Evolutionary conservation across 306 rosid species (phyloP), one percentile per base, ranked within the genome.

Genomic region (Vicia faba): DNA sequence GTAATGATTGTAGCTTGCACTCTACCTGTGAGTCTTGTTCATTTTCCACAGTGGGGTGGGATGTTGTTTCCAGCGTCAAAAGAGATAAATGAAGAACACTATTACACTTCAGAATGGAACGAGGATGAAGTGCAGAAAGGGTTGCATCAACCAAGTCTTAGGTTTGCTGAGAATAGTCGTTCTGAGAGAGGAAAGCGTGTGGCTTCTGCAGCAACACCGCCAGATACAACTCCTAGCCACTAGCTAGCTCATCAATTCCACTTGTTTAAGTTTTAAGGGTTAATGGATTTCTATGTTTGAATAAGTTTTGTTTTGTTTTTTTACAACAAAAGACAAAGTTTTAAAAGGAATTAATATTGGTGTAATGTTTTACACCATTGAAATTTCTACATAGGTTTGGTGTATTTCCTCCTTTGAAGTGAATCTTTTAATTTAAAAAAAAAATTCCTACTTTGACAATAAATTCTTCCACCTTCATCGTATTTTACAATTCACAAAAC

Each of bases 11-110:
- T 86, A n/a, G 64, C 78, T 0, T 89, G 96, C 70, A 92, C 96
- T 8, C 54, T 92, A 13, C 96, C 96, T 0, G 96, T 89, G 12
- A 20, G 84, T 2, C 50, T 87, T 20, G 88, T 87, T 29, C 96
- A 92, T 55, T 89, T 92, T 72, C 96, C 98, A 6, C 96, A 89
- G 54, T 92, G 98, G 96, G 98, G 98, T 0, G 10, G 96, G 80
- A 89, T 92, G 96, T 84, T 92, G 61, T 4, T 79, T 3, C 89
- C 96, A 11, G 79, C 96, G 1, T 83, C 96, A 0, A 86, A 86
- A 61, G 85, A 89, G 5, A 64, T 70, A 0, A 51, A 33, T 0
- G 96, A 92, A 15, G 93, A 92, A 41, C 31, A 46, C 16, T 89
- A 92, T 49, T 89, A 92, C 6, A 82, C 71, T 0, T 64, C 96